Conservation (phyloP, 2,329 filamentous ascomycete genomes). For the Penicillium sp. region DNA sequence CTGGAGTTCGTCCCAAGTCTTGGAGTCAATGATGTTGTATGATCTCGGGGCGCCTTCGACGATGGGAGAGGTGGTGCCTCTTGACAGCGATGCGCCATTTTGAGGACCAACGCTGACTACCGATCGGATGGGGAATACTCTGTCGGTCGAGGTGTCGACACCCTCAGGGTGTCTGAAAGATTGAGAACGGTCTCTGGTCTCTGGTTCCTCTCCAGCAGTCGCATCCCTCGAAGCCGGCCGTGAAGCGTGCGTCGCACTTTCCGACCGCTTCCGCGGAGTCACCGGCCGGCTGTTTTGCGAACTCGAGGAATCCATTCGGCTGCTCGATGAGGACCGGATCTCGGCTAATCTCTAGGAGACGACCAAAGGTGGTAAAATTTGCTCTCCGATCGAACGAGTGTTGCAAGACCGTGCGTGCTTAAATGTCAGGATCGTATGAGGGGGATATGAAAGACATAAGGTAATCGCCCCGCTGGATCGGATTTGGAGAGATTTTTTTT, state of each 20-base stretch:
- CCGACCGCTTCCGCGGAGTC: constrained; percentile 8
- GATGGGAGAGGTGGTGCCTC: constrained; percentile 18
- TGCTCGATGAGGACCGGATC: background rate
- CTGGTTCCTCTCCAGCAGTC: background rate
- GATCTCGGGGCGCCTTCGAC: constrained; percentile 22
- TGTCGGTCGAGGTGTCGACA: constrained; percentile 44
- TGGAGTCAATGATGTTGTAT: constrained; percentile 30
- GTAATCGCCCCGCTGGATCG: background rate
- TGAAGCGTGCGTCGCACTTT: constrained; percentile 1
- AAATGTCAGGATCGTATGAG: background rate
- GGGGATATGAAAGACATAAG: background rate
- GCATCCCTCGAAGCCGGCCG: background rate
- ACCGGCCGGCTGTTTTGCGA: constrained; percentile 3
- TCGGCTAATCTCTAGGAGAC: background rate
- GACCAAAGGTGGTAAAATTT: background rate
- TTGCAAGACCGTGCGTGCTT: background rate
- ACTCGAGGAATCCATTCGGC: constrained; percentile 7
- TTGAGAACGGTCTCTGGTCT: constrained; percentile 19
- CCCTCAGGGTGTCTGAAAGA: constrained; percentile 10
- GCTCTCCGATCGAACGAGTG: background rate
- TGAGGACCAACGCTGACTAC: constrained; percentile 67
- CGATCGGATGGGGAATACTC: constrained; percentile 80
- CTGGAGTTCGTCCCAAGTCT: constrained; percentile 24
- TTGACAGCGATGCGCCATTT: constrained; percentile 18
- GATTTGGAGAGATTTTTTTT: background rate